Percentiles rank a stretch among this genome's conserved stretches.
These are phyloP conservation scores for Hypericum perforatum DNA, from an alignment of 345 rosid species.

Conservation along the genomic window DNA sequence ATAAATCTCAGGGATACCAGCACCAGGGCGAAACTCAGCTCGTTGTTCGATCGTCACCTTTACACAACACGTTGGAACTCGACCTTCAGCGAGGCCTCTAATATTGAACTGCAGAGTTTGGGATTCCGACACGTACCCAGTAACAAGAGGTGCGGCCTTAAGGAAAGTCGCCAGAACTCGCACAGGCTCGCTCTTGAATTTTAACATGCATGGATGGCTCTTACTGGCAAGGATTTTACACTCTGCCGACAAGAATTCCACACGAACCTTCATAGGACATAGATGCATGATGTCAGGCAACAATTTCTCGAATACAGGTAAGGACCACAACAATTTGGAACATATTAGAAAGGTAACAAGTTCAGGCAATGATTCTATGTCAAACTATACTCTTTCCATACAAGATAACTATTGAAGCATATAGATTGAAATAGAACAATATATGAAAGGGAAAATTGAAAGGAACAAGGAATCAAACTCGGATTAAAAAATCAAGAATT, in stretches of 20 bases:
- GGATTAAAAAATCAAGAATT: too few relatives aligned
- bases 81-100: conserved; percentile 47
- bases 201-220: conserved; percentile 63
- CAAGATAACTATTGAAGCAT: too few relatives aligned
- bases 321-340: not conserved
- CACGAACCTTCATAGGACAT: conserved; percentile 56
- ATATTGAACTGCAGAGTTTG: conserved; percentile 53
- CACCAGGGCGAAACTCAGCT: conserved; percentile 52
- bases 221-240: conserved; percentile 52
- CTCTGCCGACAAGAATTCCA: conserved; percentile 48
- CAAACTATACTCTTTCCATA: too few relatives aligned
- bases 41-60: conserved; percentile 56
- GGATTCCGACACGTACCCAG: conserved; percentile 70
- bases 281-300: conserved; percentile 5
- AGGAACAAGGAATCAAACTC: too few relatives aligned
- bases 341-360: not conserved
- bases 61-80: conserved; percentile 54
- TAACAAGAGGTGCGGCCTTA: conserved; percentile 53
- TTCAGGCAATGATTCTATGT: too few relatives aligned
- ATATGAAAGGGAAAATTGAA: too few relatives aligned
- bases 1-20: conserved; percentile 74
- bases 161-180: conserved; percentile 53
- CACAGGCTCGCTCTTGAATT: conserved; percentile 65
- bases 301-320: not conserved
- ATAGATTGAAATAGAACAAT: too few relatives aligned